A percentile compares a stretch with the other conserved stretches of the same genome.
These are phyloP conservation scores for Passiflora organensis DNA, from an alignment of 345 rosid species.

Conservation along the genomic window DNA sequence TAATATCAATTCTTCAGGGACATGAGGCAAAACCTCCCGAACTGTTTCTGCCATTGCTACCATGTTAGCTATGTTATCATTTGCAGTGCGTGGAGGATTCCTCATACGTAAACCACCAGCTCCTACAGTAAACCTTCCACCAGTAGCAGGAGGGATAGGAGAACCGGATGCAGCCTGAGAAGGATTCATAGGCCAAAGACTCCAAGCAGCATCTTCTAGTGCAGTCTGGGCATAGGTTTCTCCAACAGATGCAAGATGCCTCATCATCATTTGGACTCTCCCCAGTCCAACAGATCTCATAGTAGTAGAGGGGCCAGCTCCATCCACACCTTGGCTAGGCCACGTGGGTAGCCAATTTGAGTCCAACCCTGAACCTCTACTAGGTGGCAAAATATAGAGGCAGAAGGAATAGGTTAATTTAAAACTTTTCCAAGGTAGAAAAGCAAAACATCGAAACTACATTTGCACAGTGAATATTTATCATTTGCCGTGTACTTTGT, in stretches of 20 bases:
- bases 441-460: not conserved
- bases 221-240: constrained; percentile 88
- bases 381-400: constrained; percentile 19
- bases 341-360: constrained; percentile 70
- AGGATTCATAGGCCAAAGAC: constrained; percentile 77
- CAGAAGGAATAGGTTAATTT: constrained; percentile 3
- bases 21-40: constrained; percentile 87
- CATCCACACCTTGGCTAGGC: constrained; percentile 75
- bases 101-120: constrained; percentile 61
- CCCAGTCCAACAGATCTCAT: constrained; percentile 73
- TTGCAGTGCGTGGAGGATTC: constrained; percentile 40
- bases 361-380: constrained; percentile 76
- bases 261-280: constrained; percentile 98
- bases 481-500: too few relatives aligned
- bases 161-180: constrained; percentile 67
- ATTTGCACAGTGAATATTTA: too few relatives aligned
- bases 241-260: constrained; percentile 96
- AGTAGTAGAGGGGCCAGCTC: constrained; percentile 87
- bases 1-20: constrained; percentile 83
- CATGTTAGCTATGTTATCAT: constrained; percentile 59
- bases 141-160: constrained; percentile 35
- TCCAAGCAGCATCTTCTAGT: constrained; percentile 84
- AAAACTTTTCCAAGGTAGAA: not conserved
- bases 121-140: constrained; percentile 45
- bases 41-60: constrained; percentile 96